phyloP scores from a whole-genome alignment of 169 alveolate genomes.

The Eimeria maxima region DNA sequence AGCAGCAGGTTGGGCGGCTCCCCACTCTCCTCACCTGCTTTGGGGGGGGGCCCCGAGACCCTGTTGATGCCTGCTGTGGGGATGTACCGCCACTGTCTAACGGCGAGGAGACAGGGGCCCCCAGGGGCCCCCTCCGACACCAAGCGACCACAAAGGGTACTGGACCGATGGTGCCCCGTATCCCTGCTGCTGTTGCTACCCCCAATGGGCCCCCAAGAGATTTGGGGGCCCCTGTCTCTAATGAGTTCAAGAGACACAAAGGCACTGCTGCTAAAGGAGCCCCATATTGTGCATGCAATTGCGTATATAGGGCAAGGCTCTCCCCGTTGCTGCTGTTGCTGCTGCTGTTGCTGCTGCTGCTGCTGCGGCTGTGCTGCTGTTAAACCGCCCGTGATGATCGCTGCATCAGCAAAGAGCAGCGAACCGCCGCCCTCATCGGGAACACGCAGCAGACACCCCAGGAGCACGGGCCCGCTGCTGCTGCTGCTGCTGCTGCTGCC shows the following conservation, averaged over 20 bases:
- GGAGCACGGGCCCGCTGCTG: conserved; percentile 34
- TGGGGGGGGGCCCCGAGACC: neutral
- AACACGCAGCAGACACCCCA: neutral
- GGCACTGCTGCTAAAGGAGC: neutral
- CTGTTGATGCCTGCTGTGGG: neutral
- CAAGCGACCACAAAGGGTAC: neutral
- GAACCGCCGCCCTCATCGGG: conserved; percentile 8
- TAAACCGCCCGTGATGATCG: neutral
- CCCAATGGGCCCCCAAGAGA: neutral
- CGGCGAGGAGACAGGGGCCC: conserved; percentile 37
- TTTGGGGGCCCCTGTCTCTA: neutral
- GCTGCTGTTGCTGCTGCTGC: conserved; percentile 19
- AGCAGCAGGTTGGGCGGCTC: neutral
- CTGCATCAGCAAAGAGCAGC: conserved; percentile 20
- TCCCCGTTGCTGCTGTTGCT: conserved; percentile 8
- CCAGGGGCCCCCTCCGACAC: neutral
- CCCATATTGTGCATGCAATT: conserved; percentile 6
- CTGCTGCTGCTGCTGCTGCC: conserved; percentile 30
- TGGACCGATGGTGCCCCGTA: neutral
- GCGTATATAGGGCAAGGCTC: neutral
- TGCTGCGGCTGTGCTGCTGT: neutral
- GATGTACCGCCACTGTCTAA: neutral
- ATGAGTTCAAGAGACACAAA: neutral
- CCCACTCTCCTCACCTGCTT: neutral
- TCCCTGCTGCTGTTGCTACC: neutral